These are phyloP conservation scores for Boletus fagicola DNA, from an alignment of 768 basidiomycete genomes.

Conservation along the genomic window DNA sequence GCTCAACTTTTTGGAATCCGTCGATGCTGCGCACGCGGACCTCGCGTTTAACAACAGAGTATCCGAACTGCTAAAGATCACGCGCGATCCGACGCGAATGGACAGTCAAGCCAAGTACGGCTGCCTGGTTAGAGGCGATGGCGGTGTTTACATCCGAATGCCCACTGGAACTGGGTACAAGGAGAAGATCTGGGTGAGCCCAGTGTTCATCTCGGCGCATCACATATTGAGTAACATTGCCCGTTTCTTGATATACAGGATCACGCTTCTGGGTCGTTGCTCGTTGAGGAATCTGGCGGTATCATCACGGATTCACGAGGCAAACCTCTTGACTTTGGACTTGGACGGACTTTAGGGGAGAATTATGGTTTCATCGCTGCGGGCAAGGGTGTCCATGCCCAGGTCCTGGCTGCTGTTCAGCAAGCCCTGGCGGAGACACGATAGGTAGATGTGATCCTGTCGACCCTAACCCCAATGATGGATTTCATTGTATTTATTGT, in stretches of 20 bases:
- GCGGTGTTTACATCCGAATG: slow-evolving; percentile 77
- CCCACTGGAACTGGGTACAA: slow-evolving; percentile 74
- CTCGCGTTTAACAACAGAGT: slow-evolving; percentile 80
- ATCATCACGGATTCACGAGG: slow-evolving; percentile 85
- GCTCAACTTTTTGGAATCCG: slow-evolving; percentile 82
- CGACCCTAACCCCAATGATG: neutral
- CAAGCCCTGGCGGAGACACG: slow-evolving; percentile 42
- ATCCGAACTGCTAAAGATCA: slow-evolving; percentile 62
- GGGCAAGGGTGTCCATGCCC: slow-evolving; percentile 63
- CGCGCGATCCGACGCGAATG: slow-evolving; percentile 72
- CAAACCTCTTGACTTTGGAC: slow-evolving; percentile 74
- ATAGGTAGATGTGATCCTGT: neutral
- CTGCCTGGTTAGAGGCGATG: slow-evolving; percentile 81
- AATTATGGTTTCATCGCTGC: slow-evolving; percentile 90
- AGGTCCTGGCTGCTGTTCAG: slow-evolving; percentile 73
- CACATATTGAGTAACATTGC: no score
- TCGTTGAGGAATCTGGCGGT: slow-evolving; percentile 90
- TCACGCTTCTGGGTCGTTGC: slow-evolving; percentile 82
- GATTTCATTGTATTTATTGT: neutral
- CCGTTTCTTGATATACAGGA: slow-evolving; percentile 48
- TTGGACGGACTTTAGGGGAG: slow-evolving; percentile 79
- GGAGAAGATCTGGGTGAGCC: slow-evolving; percentile 94
- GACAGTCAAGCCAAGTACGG: slow-evolving; percentile 97
- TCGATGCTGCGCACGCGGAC: slow-evolving; percentile 90
- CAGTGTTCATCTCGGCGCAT: no score